Evolutionary conservation across 176 grass and related monocot genomes (phyloP), one percentile per base, ranked within the genome.

Genomic region (Hyparrhenia diplandra): DNA sequence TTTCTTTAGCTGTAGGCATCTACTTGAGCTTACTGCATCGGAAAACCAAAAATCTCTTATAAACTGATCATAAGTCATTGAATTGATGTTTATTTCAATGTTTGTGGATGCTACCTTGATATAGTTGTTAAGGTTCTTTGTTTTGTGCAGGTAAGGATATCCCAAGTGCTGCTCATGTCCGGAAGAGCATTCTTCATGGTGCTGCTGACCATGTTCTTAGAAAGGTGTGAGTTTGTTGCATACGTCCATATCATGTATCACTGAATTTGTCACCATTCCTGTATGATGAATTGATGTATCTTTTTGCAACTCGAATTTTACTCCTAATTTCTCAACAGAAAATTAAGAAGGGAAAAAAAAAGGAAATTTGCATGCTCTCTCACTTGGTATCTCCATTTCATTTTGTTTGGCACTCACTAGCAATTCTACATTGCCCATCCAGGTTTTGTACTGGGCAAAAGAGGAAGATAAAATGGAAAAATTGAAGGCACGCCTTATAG

Each of bases 371-470:
- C 24, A 63, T 25, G 21, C n/a, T 12, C 31, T 69, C 21, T 84
- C 27, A 24, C 58, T 77, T 47, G 42, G 39, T 59, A n/a, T 59
- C 14, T 20, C 32, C 4, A 9, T 25, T 60, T 25, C 31, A 18
- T 73, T 85, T 81, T 28, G 12, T 47, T 58, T 34, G 64, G 35
- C 29, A 17, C 45, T 43, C 5, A 47, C 9, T 67, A 42, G 69
- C 41, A 85, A 20, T 20, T 39, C 49, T 84, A 31, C 64, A 28
- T 84, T 83, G 35, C 10, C 10, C 76, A 74, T 74, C 11, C 80
- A 99, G 96, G 88, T 95, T 87, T 91, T 95, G 64, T 86, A 83
- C 77, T 99, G 96, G 92, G 59, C 87, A 71, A 92, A 87, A 69
- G 85, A 90, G 64, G 92, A 95, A 83, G 80, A 36, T 74, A 90